Percentiles rank a stretch among this genome's conserved stretches.
These are phyloP conservation scores for Aspergillus transmontanensis DNA, from an alignment of 2,329 filamentous ascomycete species.

Conservation along the genomic window DNA sequence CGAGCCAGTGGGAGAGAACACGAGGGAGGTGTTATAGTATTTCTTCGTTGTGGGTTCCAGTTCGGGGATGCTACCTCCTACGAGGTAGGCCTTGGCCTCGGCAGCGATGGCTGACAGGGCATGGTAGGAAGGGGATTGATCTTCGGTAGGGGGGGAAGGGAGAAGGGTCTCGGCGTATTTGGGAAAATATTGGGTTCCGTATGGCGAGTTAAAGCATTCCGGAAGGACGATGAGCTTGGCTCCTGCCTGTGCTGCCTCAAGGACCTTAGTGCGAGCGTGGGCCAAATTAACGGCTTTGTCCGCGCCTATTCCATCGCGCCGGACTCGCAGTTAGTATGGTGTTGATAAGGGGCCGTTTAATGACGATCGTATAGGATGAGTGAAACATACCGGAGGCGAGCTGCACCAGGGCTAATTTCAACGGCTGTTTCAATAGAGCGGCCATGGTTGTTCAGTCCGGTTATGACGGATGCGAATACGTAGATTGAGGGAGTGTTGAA, in stretches of 20 bases:
- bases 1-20: slow-evolving; percentile 76
- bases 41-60: slow-evolving; percentile 65
- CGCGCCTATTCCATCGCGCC: slow-evolving; percentile 51
- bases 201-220: slow-evolving; percentile 98
- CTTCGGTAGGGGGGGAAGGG: slow-evolving; percentile 70
- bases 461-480: background rate
- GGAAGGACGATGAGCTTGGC: slow-evolving; percentile 89
- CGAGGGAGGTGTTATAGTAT: slow-evolving; percentile 88
- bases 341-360: background rate
- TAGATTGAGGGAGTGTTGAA: background rate
- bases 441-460: slow-evolving; percentile 45
- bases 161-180: slow-evolving; percentile 87
- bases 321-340: slow-evolving; percentile 7
- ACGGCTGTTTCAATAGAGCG: slow-evolving; percentile 68
- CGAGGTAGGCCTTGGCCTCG: slow-evolving; percentile 76
- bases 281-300: slow-evolving; percentile 85
- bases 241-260: slow-evolving; percentile 74
- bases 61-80: slow-evolving; percentile 94
- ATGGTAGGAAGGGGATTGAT: slow-evolving; percentile 80
- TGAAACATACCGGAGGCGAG: slow-evolving; percentile 65
- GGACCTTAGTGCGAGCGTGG: slow-evolving; percentile 78
- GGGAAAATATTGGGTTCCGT: slow-evolving; percentile 88
- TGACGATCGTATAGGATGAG: background rate
- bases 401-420: slow-evolving; percentile 82
- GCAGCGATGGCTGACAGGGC: slow-evolving; percentile 78